phyloP scores from a whole-genome alignment of 768 basidiomycete genomes.

The Naganishia onofrii region DNA sequence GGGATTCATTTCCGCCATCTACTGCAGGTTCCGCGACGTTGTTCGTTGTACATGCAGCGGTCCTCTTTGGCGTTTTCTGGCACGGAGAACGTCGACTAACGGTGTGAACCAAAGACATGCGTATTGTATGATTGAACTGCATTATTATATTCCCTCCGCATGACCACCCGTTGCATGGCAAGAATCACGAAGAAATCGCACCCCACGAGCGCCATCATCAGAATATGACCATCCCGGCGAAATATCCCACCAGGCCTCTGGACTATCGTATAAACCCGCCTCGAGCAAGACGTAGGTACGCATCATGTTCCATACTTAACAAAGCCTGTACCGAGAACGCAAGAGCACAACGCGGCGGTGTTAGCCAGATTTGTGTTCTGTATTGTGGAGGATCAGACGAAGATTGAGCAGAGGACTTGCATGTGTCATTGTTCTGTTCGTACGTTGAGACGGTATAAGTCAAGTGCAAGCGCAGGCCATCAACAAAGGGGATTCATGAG shows the following conservation, averaged over 20 bases:
- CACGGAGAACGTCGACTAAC: constrained; percentile 13
- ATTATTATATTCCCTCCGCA: too few species aligned
- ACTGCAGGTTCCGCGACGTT: constrained; percentile 62
- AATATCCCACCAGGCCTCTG: background rate
- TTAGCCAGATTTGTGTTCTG: too few species aligned
- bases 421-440: constrained; percentile 17
- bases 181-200: too few species aligned
- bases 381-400: background rate
- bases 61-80: constrained; percentile 52
- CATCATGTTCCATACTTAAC: constrained; percentile 6
- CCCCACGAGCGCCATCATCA: too few species aligned
- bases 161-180: too few species aligned
- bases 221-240: too few species aligned
- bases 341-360: too few species aligned
- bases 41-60: constrained; percentile 57
- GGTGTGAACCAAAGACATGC: too few species aligned
- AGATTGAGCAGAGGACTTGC: background rate
- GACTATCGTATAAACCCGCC: constrained; percentile 9
- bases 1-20: constrained; percentile 86
- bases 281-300: constrained; percentile 12
- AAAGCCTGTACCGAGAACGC: background rate
- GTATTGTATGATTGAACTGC: too few species aligned
- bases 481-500: too few species aligned
- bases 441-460: too few species aligned
- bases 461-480: too few species aligned